Evolutionary conservation across 2,329 filamentous ascomycete genomes (phyloP), one percentile per base, ranked within the genome.

Genomic region (Xylariaceae sp.): DNA sequence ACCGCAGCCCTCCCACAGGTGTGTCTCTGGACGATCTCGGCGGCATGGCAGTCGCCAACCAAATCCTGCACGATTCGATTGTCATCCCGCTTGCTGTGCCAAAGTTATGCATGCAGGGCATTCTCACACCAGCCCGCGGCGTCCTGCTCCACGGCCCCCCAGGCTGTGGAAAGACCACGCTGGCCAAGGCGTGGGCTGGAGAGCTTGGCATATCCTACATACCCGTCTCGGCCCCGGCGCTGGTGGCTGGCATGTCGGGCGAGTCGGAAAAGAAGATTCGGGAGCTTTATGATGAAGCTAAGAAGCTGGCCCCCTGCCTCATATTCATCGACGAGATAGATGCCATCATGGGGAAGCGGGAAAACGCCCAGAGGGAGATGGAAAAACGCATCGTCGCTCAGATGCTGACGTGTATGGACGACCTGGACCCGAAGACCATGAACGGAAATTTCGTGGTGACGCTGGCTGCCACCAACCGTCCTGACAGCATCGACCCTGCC

Each of bases 251-350:
- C 14, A 92, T 90, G 78, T 92, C 84, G 21, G 86, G 86, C 47
- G 87, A 92, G 53, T 90, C 84, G 0, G 86, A 94, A 57, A 89
- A 89, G 63, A 86, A 87, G 39, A 75, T 94, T 18, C 70, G 86
- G 22, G 84, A 90, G 44, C 71, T 87, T 30, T 93, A 93, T 40
- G 89, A 96, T 10, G 85, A 92, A 51, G 92, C 92, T 0, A 86
- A 85, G 55, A 74, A 77, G 35, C 71, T 89, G 23, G 89, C 90
- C 0, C 92, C 92, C 0, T 94, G 87, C 50, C 68, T 98, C 5
- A 72, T 98, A 4, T 93, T 95, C 51, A 83, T 96, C 37, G 88
- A 94, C 46, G 83, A 94, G 47, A 85, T 96, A 33, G 89, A 98
- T 57, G 81, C 83, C 4, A 92, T 96, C 49, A 85, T 88, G 31